A percentile compares a stretch with the other conserved stretches of the same genome.
phyloP scores from a whole-genome alignment of 306 rosid genomes.

The Rubus parviflorus region DNA sequence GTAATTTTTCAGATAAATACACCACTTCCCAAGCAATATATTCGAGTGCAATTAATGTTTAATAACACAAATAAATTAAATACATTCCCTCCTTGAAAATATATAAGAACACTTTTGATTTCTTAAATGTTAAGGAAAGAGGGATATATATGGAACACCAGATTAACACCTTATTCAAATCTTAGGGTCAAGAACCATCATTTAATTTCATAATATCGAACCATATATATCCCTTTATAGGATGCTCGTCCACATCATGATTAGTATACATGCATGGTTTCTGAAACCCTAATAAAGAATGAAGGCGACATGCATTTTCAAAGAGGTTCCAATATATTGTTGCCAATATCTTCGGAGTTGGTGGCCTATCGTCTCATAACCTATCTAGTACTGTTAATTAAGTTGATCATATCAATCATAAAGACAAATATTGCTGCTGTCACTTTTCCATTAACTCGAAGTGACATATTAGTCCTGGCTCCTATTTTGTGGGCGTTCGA shows the following conservation, averaged over 20 bases:
- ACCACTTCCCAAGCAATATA: no score
- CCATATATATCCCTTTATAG: neutral
- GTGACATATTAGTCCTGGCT: constrained; percentile 3
- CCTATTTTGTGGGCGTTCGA: constrained; percentile 42
- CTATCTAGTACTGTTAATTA: neutral
- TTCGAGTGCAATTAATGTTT: no score
- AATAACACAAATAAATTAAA: no score
- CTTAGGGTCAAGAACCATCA: neutral
- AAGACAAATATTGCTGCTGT: neutral
- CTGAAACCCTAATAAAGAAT: neutral
- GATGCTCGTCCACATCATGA: neutral
- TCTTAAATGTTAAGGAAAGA: no score
- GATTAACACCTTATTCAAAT: neutral
- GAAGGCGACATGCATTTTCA: neutral
- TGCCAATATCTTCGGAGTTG: constrained; percentile 37
- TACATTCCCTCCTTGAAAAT: no score
- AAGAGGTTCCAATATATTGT: constrained; percentile 25
- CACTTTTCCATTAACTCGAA: neutral
- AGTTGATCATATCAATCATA: neutral
- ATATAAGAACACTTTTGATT: no score
- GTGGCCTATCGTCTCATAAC: constrained; percentile 22
- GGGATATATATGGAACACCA: no score
- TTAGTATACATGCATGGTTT: neutral
- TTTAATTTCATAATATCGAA: neutral
- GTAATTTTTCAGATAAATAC: no score